Conservation (phyloP, 345 rosid genomes). For the Draba incana region DNA sequence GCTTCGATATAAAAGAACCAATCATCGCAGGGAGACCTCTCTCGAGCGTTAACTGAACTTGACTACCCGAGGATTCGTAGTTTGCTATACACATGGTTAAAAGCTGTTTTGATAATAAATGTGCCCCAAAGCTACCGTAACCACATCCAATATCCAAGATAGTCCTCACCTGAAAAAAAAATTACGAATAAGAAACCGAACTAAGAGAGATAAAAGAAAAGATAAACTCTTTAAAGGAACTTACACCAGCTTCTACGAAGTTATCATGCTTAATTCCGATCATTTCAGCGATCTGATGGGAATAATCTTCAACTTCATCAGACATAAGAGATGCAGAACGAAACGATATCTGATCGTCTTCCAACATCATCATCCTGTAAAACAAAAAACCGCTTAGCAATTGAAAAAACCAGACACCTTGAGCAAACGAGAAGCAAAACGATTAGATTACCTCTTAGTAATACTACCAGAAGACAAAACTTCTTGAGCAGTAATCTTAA, state of each 20-base stretch:
- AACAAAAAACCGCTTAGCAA: background rate
- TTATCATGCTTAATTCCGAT: constrained; percentile 85
- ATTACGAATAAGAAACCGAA: constrained; percentile 13
- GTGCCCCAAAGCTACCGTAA: constrained; percentile 99
- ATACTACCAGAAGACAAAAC: constrained; percentile 95
- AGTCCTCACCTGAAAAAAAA: constrained; percentile 73
- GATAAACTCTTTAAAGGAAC: constrained; percentile 32
- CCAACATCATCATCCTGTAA: constrained; percentile 95
- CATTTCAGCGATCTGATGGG: constrained; percentile 98
- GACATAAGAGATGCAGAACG: constrained; percentile 84
- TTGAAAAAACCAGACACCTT: background rate
- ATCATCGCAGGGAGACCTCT: constrained; percentile 99
- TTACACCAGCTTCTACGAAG: constrained; percentile 89
- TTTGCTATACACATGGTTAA: constrained; percentile 95
- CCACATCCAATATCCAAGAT: constrained; percentile 99
- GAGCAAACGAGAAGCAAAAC: constrained; percentile 27
- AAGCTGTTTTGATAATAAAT: constrained; percentile 74
- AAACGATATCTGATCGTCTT: constrained; percentile 93
- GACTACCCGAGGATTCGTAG: constrained; percentile 96
- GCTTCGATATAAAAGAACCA: constrained; percentile 73
- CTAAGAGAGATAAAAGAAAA: constrained; percentile 10
- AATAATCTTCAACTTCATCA: constrained; percentile 97
- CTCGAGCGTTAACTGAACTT: constrained; percentile 96
- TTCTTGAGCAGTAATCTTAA: constrained; percentile 86
- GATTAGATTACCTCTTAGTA: constrained; percentile 73